Evolutionary conservation across 371 early-diverging fungal species (phyloP).

Genomic region (Furculomyces boomerangus): DNA sequence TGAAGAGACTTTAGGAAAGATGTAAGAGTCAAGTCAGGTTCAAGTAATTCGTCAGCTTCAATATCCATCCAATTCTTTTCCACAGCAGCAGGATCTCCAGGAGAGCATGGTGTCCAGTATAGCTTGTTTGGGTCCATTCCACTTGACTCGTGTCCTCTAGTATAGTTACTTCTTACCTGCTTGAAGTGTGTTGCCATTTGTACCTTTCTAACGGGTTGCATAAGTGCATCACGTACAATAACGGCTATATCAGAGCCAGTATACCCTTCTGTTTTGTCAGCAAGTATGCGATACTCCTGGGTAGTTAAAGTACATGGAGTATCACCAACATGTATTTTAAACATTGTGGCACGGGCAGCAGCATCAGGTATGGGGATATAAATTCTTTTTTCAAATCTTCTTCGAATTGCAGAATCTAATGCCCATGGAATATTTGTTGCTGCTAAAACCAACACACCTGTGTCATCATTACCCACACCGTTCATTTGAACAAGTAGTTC

Average conservation of each 20-base stretch:
- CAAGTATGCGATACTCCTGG: constrained; percentile 38
- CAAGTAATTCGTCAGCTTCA: constrained; percentile 65
- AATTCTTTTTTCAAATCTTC: constrained; percentile 46
- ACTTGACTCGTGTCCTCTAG: constrained; percentile 31
- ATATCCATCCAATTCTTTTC: constrained; percentile 86
- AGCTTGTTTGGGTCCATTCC: constrained; percentile 32
- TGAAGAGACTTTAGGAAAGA: constrained; percentile 75
- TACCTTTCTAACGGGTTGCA: constrained; percentile 56
- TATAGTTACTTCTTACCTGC: constrained; percentile 35
- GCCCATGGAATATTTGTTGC: constrained; percentile 97
- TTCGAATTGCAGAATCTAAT: constrained; percentile 78
- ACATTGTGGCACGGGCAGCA: constrained; percentile 42
- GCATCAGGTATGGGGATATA: constrained; percentile 78
- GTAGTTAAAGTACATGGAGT: constrained; percentile 33
- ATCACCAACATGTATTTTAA: constrained; percentile 36
- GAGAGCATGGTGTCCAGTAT: constrained; percentile 84
- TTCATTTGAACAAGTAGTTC: constrained; percentile 97
- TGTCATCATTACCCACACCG: constrained; percentile 88
- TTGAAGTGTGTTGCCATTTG: constrained; percentile 93
- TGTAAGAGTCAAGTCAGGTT: constrained; percentile 64
- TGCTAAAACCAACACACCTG: constrained; percentile 82
- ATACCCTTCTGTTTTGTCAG: constrained; percentile 33
- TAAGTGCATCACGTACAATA: constrained; percentile 54
- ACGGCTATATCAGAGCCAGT: constrained; percentile 89
- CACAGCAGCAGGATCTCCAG: constrained; percentile 73